Conservation (phyloP, 345 rosid species). For the Pseudoturritis turrita region DNA sequence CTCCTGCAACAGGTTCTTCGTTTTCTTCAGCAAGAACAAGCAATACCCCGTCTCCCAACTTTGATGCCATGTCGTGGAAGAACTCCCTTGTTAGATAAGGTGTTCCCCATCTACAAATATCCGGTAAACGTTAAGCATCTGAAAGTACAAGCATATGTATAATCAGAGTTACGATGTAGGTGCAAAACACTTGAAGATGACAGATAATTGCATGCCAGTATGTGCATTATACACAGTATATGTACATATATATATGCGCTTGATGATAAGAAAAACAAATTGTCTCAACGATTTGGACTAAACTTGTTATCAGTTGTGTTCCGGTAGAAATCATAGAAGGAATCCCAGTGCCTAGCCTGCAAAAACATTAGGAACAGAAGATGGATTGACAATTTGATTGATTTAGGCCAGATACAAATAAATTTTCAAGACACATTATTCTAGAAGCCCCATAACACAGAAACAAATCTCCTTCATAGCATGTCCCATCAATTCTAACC, state of each 20-base stretch:
- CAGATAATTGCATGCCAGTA: not conserved
- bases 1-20: conserved; percentile 88
- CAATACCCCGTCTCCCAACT: conserved; percentile 70
- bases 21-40: conserved; percentile 87
- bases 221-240: not conserved
- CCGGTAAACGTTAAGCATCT: not conserved
- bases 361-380: conserved; percentile 17
- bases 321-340: conserved; percentile 81
- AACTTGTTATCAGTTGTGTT: conserved; percentile 96
- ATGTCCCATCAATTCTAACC: not conserved
- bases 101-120: conserved; percentile 75
- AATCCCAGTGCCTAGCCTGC: conserved; percentile 95
- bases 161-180: not conserved
- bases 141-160: conserved; percentile 4
- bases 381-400: not conserved
- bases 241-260: not conserved
- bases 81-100: conserved; percentile 87
- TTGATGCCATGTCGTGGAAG: conserved; percentile 75
- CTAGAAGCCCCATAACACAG: not conserved
- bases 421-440: not conserved
- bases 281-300: conserved; percentile 21
- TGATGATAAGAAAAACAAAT: not conserved
- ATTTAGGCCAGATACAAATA: not conserved
- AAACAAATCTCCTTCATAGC: not conserved
- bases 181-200: not conserved